Evolutionary conservation across 129 eudicot species (phyloP), one percentile per base, ranked within the genome.

Genomic region (Flaveria brownii): DNA sequence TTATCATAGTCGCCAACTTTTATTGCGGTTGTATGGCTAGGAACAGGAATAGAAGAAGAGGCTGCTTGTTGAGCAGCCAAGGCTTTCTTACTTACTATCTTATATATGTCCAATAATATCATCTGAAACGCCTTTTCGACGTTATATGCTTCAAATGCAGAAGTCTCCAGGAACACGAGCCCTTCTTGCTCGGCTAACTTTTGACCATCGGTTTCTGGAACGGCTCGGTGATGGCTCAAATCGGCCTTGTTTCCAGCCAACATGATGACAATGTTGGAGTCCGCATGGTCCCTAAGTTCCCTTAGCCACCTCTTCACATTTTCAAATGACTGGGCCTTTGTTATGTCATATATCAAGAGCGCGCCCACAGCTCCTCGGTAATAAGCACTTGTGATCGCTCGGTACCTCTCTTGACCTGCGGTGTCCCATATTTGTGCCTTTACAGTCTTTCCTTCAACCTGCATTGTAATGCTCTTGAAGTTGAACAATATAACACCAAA

Each of bases 361-460:
- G 97, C 97, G 0, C 98, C 98, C 7, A 94, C 97, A 0, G 98
- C 97, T 30, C 98, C 98, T 73, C 98, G 84, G 68, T 94, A 94
- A 74, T 93, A 93, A 2, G 98, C 98, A 69, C 98, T 93, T 28
- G 98, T 93, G 82, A 93, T 93, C 65, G 98, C 98, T 76, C 98
- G 85, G 85, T 93, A 93, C 80, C 98, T 87, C 77, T 93, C 98
- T 84, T 93, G 98, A 65, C 98, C 98, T 0, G 98, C 98, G 6
- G 97, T 93, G 88, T 93, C 98, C 98, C 98, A 93, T 87, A 93
- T 93, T 77, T 93, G 98, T 13, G 98, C 98, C 75, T 91, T 93
- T 68, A 90, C 96, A 2, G 89, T 86, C 81, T 93, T 93, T 18
- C 98, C 98, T 56, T 93, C 98, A 43, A 93, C 97, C 98, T 93